Base-by-base conservation (phyloP, 2,329 filamentous ascomycete genomes). In the Aureobasidium sp. region DNA sequence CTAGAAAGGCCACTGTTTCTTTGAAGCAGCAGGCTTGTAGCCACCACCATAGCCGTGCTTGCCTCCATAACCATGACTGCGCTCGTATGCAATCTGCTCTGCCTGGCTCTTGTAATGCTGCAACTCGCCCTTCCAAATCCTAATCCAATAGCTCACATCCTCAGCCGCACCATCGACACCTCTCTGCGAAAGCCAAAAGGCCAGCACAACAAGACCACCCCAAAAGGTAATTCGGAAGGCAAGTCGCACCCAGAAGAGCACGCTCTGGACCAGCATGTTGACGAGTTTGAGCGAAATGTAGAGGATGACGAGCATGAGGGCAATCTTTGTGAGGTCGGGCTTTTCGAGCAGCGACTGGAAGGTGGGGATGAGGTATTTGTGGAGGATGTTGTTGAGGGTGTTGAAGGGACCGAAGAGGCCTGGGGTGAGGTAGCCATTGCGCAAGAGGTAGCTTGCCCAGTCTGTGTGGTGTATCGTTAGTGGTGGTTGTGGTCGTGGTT, bases 171-270 rank as follows among this genome's bases (percentile, higher is more conserved):
- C 84, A 66, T 85, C 83, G 17, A 87, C 71, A 0, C 91, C 87
- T 2, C 90, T 78, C 22, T 69, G 74, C 70, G 86, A 85, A 73
- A 83, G 62, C 80, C 80, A 84, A 20, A 85, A 77, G 0, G 79
- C 79, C 0, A 85, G 45, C 0, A 80, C 78, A 5, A 81, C 75
- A 2, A 92, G 67, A 1, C 77, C 72, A 1, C 81, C 82, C 84
- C 86, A 94, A 66, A 91, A 84, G 1, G 83, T 72, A 45, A 91
- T 67, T 27, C 82, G 77, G 65, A 90, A 73, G 12, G 81, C 79
- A 61, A 96, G 71, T n/a, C 82, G 78, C 58, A 91, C 83, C 85
- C 90, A 91, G 78, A 87, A 95, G 70, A 91, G 77, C 63, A 96
- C 79, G 22, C 90, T 76, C 64, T 90, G 83, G 64, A 86, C 85